A percentile compares a stretch with the other conserved stretches of the same genome.
Conservation (phyloP, 257 asterid species). For the Gentiana dahurica region DNA sequence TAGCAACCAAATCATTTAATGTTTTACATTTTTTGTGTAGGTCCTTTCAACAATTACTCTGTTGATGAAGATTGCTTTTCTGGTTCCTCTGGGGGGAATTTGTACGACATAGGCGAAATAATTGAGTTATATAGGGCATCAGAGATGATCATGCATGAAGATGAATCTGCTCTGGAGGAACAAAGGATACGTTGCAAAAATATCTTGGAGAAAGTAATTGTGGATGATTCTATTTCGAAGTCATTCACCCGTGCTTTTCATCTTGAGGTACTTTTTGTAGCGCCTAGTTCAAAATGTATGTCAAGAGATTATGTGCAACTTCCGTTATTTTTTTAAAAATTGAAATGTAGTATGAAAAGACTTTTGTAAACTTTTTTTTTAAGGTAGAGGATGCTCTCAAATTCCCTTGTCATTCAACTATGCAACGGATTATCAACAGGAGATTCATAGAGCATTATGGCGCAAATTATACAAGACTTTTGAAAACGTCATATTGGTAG, state of each 20-base stretch:
- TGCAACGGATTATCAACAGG: conserved; percentile 52
- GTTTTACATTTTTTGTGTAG: conserved; percentile 24
- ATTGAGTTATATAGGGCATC: conserved; percentile 68
- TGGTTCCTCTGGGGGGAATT: conserved; percentile 29
- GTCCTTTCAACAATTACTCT: conserved; percentile 30
- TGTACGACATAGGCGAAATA: conserved; percentile 31
- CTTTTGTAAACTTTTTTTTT: conserved; percentile 10
- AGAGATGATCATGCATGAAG: conserved; percentile 37
- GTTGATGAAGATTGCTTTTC: conserved; percentile 29
- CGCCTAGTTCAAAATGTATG: conserved; percentile 7
- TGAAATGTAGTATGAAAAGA: neutral
- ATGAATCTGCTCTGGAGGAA: conserved; percentile 40
- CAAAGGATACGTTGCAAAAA: conserved; percentile 34
- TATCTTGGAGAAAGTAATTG: conserved; percentile 38
- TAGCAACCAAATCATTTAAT: too few relatives aligned
- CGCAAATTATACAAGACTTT: conserved; percentile 41
- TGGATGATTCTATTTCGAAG: conserved; percentile 20
- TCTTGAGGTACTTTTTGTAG: conserved; percentile 40
- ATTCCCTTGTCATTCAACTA: conserved; percentile 49
- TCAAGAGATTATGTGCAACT: conserved; percentile 1
- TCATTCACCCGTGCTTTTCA: conserved; percentile 26
- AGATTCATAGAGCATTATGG: conserved; percentile 53
- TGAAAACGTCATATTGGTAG: conserved; percentile 73
- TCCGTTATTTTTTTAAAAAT: conserved; percentile 2
- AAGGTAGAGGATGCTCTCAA: conserved; percentile 57